These are phyloP conservation scores for Sugiyamaella castrensis DNA, from an alignment of 1,139 yeast genomes.

Conservation along the genomic window DNA sequence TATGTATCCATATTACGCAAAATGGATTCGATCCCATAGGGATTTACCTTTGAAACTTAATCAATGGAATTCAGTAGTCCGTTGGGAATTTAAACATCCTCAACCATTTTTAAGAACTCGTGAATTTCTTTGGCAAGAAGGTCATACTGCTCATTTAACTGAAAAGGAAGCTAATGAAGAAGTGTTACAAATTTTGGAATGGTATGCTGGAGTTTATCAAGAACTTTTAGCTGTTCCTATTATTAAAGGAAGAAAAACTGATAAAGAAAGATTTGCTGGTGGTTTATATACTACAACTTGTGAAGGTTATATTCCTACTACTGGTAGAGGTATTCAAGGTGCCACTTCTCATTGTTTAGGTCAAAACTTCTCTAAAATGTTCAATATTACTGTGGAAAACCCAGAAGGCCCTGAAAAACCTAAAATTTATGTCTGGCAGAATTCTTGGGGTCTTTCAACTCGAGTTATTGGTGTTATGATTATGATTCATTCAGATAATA, in stretches of 20 bases:
- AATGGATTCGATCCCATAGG: conserved; percentile 98
- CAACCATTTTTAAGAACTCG: conserved; percentile 98
- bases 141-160: conserved; percentile 95
- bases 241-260: conserved; percentile 91
- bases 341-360: conserved; percentile 98
- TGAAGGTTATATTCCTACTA: conserved; percentile 96
- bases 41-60: conserved; percentile 93
- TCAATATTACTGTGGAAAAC: conserved; percentile 89
- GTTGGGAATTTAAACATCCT: conserved; percentile 99
- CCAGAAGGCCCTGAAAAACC: conserved; percentile 78
- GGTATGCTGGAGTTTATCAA: conserved; percentile 79
- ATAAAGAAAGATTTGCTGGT: conserved; percentile 98
- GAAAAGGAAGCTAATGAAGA: conserved; percentile 75
- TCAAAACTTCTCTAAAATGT: conserved; percentile 98
- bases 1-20: conserved; percentile 98
- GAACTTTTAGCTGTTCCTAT: conserved; percentile 97
- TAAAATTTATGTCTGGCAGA: conserved; percentile 86
- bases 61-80: conserved; percentile 99
- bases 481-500: conserved; percentile 98
- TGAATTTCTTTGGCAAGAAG: conserved; percentile 99
- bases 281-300: conserved; percentile 93
- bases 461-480: conserved; percentile 99
- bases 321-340: conserved; percentile 99
- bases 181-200: conserved; percentile 81
- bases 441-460: conserved; percentile 99